Evolutionary conservation across 2,329 filamentous ascomycete species (phyloP), one percentile per base, ranked within the genome.

Genomic region (Xylaria sp.): DNA sequence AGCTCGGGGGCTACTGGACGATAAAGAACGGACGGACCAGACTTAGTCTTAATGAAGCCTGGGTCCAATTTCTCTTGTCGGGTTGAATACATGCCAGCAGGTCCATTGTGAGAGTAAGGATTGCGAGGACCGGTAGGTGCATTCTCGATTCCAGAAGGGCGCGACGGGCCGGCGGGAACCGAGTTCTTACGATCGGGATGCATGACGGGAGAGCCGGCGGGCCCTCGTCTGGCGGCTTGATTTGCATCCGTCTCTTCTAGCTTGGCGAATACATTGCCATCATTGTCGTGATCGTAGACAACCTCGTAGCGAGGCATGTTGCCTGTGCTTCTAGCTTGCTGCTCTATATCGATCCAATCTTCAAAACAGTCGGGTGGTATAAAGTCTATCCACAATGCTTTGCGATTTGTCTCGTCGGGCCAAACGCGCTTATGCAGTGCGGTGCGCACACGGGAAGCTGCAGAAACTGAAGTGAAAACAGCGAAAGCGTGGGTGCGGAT

Each of bases 401-500:
- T 97, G 36, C 96, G 87, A 72, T 91, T 92, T 66, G 90, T 89
- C 80, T 98, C 95, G 66, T 94, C 89, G 0, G 95, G 95, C 93
- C 94, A 98, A 41, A 94, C 87, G 25, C 86, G 87, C 66, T 89
- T 88, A 79, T 99, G 95, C 2, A 98, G 83, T 2, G 87, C 86
- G 10, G 88, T 86, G 57, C 95, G 91, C 9, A 93, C 94, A 25
- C 93, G 87, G 0, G 90, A 89, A 4, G 96, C 96, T 3, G 91
- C 90, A 2, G 89, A 83, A 10, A 89, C 83, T 53, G 85, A 90
- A 52, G 84, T 82, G 77, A 98, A 95, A 28, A 88, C 83, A 43
- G 91, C 91, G 76, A 97, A 92, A 9, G 93, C 93, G 78, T 99
- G 96, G 0, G 94, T 97, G 71, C 92, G 91, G 75, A 98, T 92